Evolutionary conservation across 306 rosid genomes (phyloP), one percentile per base, ranked within the genome.

Genomic region (Carpinus viminea): DNA sequence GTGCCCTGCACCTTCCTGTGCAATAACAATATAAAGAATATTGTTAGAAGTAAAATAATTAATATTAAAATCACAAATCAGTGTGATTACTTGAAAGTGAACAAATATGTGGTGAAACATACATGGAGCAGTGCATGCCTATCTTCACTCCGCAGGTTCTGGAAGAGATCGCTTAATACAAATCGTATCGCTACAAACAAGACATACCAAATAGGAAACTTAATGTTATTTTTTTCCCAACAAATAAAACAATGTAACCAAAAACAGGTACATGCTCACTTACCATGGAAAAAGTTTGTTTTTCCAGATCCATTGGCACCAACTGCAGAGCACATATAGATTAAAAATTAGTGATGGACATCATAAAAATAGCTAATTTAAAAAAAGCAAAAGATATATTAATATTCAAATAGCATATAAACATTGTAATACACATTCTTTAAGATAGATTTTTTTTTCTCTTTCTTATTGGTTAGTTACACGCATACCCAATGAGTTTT

Each of bases 281-380:
- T 83, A 95, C 99, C 99, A 78, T 95, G 93, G 82, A 95, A 95
- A 84, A 95, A 95, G 86, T 95, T 95, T 38, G 99, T 82, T 87
- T 95, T 95, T 53, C 99, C 99, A 77, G 99, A 95, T 66, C 99
- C 99, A 88, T 95, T 95, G 60, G 99, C 98, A 84, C 99, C 99
- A 79, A 95, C 99, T 95, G 93, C 78, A 78, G 28, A 80, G 46
- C 38, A 72, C 72, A 73, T 31, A 50, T 71, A 70, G 34, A 83
- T 64, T 80, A 50, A 43, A 65, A 17, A 77, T 26, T 16, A 59
- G 73, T 2, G 34, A 31, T 31, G 66, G 64, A 61, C 71, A 83
- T 53, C 59, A 31, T 11, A 4, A 57, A 48, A 21, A 74, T 31
- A 18, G n/a, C 26, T 69, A 56, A 8, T 52, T 46, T 28, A 36